Evolutionary conservation across 495 filamentous ascomycete species (phyloP).

Genomic region (Aspergillus mulundensis): DNA sequence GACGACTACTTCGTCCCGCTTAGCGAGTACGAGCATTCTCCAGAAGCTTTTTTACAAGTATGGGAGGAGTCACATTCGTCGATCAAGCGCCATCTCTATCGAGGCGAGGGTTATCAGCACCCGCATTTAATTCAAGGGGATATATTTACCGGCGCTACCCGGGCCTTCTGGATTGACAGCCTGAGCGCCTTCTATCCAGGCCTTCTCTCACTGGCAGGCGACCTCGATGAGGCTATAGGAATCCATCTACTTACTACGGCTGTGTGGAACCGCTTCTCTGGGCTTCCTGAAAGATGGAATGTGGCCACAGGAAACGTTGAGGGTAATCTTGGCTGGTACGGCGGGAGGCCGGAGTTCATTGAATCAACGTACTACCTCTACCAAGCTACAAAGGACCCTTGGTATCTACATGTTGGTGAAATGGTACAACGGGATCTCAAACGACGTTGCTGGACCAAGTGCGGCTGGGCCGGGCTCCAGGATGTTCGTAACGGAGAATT

Average conservation of each 20-base stretch:
- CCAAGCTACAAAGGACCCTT: constrained; percentile 87
- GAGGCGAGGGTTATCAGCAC: constrained; percentile 64
- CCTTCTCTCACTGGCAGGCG: constrained; percentile 78
- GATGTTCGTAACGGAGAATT: constrained; percentile 86
- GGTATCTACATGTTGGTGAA: constrained; percentile 93
- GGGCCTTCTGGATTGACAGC: constrained; percentile 92
- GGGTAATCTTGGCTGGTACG: constrained; percentile 87
- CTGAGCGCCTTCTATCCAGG: constrained; percentile 93
- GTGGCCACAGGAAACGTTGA: constrained; percentile 81
- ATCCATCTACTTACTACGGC: constrained; percentile 87
- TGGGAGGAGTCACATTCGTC: constrained; percentile 84
- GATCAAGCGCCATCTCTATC: constrained; percentile 79
- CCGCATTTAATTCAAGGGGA: constrained; percentile 92
- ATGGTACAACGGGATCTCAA: constrained; percentile 90
- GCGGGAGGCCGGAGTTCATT: constrained; percentile 90
- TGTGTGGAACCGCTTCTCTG: constrained; percentile 89
- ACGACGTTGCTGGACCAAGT: constrained; percentile 85
- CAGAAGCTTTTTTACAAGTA: constrained; percentile 72
- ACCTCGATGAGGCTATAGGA: constrained; percentile 84
- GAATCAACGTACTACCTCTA: constrained; percentile 94
- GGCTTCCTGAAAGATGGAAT: constrained; percentile 91
- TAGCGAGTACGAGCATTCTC: constrained; percentile 60
- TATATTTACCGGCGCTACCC: constrained; percentile 72
- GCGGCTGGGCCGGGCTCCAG: constrained; percentile 93
- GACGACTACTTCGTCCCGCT: constrained; percentile 53